Base-by-base conservation (phyloP, 257 asterid genomes). In the Nicotiana noctiflora region DNA sequence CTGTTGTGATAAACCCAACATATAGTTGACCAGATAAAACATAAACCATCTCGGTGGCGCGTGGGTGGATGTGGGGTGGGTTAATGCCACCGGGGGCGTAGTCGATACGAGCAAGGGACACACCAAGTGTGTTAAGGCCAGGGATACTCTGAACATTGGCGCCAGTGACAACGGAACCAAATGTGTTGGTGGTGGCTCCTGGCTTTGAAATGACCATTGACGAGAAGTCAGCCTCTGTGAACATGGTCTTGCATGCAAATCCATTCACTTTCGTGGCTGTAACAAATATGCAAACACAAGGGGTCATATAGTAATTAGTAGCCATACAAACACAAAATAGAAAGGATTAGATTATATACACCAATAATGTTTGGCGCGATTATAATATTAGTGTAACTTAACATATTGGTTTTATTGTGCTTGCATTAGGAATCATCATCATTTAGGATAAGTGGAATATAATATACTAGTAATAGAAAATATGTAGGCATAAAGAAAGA, bases 21-120 rank as follows among this genome's bases (percentile, higher is more conserved):
- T 92, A 90, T n/a, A 93, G 90, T 66, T 82, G 82, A 4, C 98
- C 98, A 17, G 87, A 84, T 17, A 93, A 89, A 6, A 93, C 96
- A 68, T 90, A 93, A 6, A 90, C 86, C 0, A 90, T 68, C 88
- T 93, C 98, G 81, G 98, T 92, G 86, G 97, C 98, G 13, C 98
- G 95, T 13, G 98, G 97, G 88, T 93, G 98, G 46, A 89, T 86
- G 92, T 90, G 98, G 4, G 98, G 98, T 14, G 98, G 92, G 84
- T 90, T 92, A 27, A 90, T 84, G 52, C 98, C 98, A 0, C 93
- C 96, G 0, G 96, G 93, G 29, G 98, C 98, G 75, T 84, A 92
- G 88, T 93, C 98, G 13, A 92, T 89, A 14, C 98, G 90, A 1
- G 98, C 67, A 8, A 93, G 63, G 79, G 98, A 92, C 46, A 90